Evolutionary conservation across 441 rosid genomes (phyloP).

Genomic region (Pelargonium fulgidum): DNA sequence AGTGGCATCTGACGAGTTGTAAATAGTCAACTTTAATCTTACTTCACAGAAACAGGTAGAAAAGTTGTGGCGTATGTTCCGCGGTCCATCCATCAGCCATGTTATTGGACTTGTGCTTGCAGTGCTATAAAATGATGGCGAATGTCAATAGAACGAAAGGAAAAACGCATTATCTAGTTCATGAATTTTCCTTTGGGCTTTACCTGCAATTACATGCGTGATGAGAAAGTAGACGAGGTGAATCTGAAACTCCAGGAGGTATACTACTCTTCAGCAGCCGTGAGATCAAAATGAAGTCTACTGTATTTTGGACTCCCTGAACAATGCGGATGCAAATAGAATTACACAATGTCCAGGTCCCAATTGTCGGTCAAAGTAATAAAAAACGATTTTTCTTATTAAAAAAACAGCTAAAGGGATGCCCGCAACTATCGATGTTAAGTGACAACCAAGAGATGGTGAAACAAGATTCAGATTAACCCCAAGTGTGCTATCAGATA

Average conservation of each 20-base stretch:
- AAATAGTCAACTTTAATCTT: conserved; percentile 58
- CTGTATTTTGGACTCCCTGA: conserved; percentile 52
- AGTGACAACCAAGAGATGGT: neutral
- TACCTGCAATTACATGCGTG: conserved; percentile 83
- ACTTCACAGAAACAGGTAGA: conserved; percentile 54
- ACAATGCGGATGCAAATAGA: conserved; percentile 21
- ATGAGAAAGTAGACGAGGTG: conserved; percentile 53
- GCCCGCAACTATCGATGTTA: neutral
- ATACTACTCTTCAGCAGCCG: conserved; percentile 32
- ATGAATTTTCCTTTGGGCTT: conserved; percentile 12
- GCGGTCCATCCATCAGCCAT: conserved; percentile 71
- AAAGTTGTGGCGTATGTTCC: conserved; percentile 52
- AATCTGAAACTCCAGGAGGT: conserved; percentile 33
- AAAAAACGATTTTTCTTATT: neutral
- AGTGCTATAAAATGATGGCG: conserved; percentile 31
- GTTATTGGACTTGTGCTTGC: conserved; percentile 52
- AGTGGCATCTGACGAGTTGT: conserved; percentile 54
- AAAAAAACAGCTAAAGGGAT: neutral
- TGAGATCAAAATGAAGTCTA: conserved; percentile 72
- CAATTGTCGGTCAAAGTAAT: conserved; percentile 7
- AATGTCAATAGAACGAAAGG: conserved; percentile 4
- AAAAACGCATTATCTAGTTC: neutral
- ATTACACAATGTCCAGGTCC: conserved; percentile 9
- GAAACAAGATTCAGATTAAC: neutral
- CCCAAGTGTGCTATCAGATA: neutral